Evolutionary conservation across 2,329 filamentous ascomycete species (phyloP).

Genomic region (Neofusicoccum cordaticola): DNA sequence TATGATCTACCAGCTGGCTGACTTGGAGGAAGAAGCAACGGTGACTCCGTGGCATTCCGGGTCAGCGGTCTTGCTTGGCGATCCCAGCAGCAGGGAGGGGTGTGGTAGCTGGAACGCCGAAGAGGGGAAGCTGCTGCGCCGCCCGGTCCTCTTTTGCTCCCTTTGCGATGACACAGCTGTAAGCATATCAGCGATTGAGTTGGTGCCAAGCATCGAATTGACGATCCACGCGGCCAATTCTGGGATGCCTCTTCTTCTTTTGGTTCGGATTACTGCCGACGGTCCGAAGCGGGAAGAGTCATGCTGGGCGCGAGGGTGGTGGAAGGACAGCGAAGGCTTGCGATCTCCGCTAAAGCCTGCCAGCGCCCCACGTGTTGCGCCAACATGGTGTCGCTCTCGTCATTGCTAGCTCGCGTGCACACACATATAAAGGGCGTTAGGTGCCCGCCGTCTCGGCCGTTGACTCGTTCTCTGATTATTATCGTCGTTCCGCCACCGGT

Average conservation of each 20-base stretch:
- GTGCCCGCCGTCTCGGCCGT: background rate
- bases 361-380: slow-evolving; percentile 3
- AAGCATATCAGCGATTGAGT: background rate
- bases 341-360: slow-evolving; percentile 11
- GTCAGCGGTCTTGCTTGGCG: background rate
- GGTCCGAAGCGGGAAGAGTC: background rate
- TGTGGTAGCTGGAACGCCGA: background rate
- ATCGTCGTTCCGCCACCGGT: background rate
- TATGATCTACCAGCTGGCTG: background rate
- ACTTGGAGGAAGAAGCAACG: background rate
- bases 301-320: background rate
- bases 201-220: background rate
- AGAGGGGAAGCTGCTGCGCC: background rate
- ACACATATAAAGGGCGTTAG: background rate
- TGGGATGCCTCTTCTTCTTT: slow-evolving; percentile 2
- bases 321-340: slow-evolving; percentile 8
- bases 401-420: background rate
- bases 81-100: background rate
- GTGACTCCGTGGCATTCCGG: background rate
- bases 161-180: background rate
- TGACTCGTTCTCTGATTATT: background rate
- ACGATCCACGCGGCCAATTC: background rate
- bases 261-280: background rate
- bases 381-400: slow-evolving; percentile 4
- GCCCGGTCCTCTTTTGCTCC: background rate